These are phyloP conservation scores for Polygonum aviculare DNA, from an alignment of 148 eudicot genomes.

Conservation along the genomic window DNA sequence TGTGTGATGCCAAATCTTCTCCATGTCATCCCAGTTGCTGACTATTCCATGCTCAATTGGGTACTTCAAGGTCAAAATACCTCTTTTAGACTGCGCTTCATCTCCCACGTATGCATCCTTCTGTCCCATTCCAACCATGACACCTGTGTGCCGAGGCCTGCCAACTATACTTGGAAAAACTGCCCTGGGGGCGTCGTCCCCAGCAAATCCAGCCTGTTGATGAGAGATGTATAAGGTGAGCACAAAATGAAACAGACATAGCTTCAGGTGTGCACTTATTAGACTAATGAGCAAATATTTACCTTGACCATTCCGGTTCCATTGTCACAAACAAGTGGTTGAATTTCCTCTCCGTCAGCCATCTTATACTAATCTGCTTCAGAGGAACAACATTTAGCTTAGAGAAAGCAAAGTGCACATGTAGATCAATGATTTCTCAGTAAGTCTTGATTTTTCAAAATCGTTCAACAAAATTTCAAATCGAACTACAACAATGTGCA, in stretches of 20 bases:
- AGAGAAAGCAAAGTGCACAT: neutral
- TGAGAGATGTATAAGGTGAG: neutral
- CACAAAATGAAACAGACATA: no score
- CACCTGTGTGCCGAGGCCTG: conserved; percentile 12
- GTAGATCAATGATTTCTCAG: neutral
- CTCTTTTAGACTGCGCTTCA: conserved; percentile 9
- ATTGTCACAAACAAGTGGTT: conserved; percentile 12
- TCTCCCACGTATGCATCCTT: conserved; percentile 11
- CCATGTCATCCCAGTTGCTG: conserved; percentile 12
- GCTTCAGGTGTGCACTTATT: neutral
- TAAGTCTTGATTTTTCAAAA: neutral
- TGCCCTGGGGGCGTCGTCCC: conserved; percentile 10
- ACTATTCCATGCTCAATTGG: conserved; percentile 12
- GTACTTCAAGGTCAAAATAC: conserved; percentile 11
- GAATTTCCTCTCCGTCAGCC: conserved; percentile 12
- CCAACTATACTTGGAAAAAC: conserved; percentile 12
- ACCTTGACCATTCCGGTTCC: conserved; percentile 14
- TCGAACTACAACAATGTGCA: neutral
- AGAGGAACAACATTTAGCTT: neutral
- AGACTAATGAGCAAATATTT: neutral
- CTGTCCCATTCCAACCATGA: conserved; percentile 11
- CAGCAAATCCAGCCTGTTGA: conserved; percentile 12
- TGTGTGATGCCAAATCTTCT: conserved; percentile 13
- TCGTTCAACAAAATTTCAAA: neutral
- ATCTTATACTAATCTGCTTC: neutral